phyloP scores from a whole-genome alignment of 2,329 filamentous ascomycete genomes.

The Trichoderma semiorbis region DNA sequence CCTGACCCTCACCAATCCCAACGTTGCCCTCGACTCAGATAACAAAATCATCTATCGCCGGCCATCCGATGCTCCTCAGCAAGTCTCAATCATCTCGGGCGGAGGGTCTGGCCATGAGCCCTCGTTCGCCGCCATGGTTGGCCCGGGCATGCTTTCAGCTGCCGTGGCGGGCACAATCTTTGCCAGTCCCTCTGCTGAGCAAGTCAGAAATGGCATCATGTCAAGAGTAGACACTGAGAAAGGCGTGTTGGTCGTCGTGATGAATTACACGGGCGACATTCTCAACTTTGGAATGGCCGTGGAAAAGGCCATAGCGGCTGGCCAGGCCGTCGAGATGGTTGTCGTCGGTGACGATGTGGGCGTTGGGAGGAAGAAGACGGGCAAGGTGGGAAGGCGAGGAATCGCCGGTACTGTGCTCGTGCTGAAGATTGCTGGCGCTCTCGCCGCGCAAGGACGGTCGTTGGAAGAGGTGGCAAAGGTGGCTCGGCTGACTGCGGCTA shows the following conservation, averaged over 20 bases:
- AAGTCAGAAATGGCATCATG: slow-evolving; percentile 73
- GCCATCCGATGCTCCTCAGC: slow-evolving; percentile 47
- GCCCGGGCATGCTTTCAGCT: slow-evolving; percentile 72
- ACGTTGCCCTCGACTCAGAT: slow-evolving; percentile 68
- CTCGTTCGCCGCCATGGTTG: slow-evolving; percentile 81
- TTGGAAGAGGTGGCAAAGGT: slow-evolving; percentile 70
- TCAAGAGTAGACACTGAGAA: slow-evolving; percentile 66
- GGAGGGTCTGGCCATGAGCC: slow-evolving; percentile 91
- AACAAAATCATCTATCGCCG: slow-evolving; percentile 84
- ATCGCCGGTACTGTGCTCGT: slow-evolving; percentile 90
- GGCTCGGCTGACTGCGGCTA: slow-evolving; percentile 67
- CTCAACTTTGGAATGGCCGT: slow-evolving; percentile 92
- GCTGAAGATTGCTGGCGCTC: slow-evolving; percentile 82
- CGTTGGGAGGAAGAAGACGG: slow-evolving; percentile 74
- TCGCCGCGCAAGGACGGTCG: slow-evolving; percentile 67
- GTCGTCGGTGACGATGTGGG: slow-evolving; percentile 91
- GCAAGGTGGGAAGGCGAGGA: slow-evolving; percentile 88
- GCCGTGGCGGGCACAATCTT: slow-evolving; percentile 87
- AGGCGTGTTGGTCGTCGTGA: slow-evolving; percentile 85
- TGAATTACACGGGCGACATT: slow-evolving; percentile 91
- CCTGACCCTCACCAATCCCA: slow-evolving; percentile 80
- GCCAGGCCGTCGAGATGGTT: slow-evolving; percentile 78
- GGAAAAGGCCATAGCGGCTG: slow-evolving; percentile 82
- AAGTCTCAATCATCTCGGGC: slow-evolving; percentile 81
- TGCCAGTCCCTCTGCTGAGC: slow-evolving; percentile 75